Base-by-base conservation (phyloP, 2,329 filamentous ascomycete genomes). In the Venturia effusa region DNA sequence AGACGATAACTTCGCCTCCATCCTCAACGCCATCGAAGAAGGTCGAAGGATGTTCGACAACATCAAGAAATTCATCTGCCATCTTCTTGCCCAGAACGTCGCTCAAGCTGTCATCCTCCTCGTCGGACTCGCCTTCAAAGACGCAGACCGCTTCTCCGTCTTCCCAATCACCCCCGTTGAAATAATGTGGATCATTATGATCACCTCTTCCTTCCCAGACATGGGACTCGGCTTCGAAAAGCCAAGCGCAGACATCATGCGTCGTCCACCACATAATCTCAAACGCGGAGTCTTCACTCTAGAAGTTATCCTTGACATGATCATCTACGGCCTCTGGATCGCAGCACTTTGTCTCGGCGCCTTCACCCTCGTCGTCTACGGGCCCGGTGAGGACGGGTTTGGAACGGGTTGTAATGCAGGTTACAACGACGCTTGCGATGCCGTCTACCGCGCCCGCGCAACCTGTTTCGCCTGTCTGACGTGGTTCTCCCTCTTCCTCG, bases 161-260 rank as follows among this genome's bases (percentile, higher is more conserved):
- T 96, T 95, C 74, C 92, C 91, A 4, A 84, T 96, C 55, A 86
- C 89, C 0, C 90, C 92, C 0, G 85, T 96, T 13, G 87, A 96
- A 70, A 93, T 96, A 67, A 83, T 96, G 65, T 96, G 90, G 91
- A 90, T 96, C 74, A 96, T 96, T 75, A 93, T 96, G 88, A 83
- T 94, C 64, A 96, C 92, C 0, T 93, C 89, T 48, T 89, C 88
- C 7, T 85, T 94, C 74, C 91, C 91, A 1, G 92, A 92, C 65
- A 94, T 96, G 78, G 92, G 91, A 54, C 83, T 96, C 0, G 90
- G 91, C 24, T 88, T 91, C 68, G 91, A 96, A 74, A 78, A 81
- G 55, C 89, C 90, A 0, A 84, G 87, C 0, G 81, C 84, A 1
- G 88, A 93, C 71, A 87, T 96, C 66, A 90, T 96, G 84, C 78